A percentile compares a stretch with the other conserved stretches of the same genome.
Evolutionary conservation across 495 filamentous ascomycete species (phyloP).

Genomic region (Chlorociboria aeruginascens): DNA sequence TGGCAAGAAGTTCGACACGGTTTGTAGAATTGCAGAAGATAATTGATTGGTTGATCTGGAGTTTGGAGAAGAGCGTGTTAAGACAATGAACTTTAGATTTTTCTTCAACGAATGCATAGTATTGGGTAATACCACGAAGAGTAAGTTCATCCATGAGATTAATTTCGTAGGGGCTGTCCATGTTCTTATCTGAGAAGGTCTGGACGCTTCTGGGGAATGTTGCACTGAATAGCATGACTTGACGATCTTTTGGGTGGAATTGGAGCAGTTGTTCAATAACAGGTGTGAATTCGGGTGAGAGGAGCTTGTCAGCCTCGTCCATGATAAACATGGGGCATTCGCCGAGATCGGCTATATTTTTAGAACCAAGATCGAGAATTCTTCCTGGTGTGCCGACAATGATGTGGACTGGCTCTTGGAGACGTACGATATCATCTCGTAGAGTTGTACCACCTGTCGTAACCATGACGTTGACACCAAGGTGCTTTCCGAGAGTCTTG

Average conservation of each 20-base stretch:
- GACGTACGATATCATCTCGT: slow-evolving; percentile 91
- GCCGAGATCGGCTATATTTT: slow-evolving; percentile 90
- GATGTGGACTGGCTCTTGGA: slow-evolving; percentile 91
- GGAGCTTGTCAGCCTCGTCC: slow-evolving; percentile 96
- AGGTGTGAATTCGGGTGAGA: slow-evolving; percentile 92
- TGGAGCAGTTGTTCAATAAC: slow-evolving; percentile 90
- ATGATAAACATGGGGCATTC: slow-evolving; percentile 96
- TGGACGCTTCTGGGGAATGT: slow-evolving; percentile 96
- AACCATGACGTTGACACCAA: slow-evolving; percentile 97
- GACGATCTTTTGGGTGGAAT: slow-evolving; percentile 90
- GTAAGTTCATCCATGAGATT: slow-evolving; percentile 99
- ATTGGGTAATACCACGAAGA: slow-evolving; percentile 94
- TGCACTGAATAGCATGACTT: slow-evolving; percentile 98
- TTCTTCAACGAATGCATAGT: slow-evolving; percentile 98
- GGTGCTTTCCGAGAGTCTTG: slow-evolving; percentile 93
- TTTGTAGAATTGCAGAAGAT: slow-evolving; percentile 99
- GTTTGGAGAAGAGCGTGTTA: slow-evolving; percentile 96
- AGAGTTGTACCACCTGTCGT: slow-evolving; percentile 91
- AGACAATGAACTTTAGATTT: slow-evolving; percentile 99
- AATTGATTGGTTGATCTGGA: slow-evolving; percentile 99
- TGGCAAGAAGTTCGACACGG: slow-evolving; percentile 90
- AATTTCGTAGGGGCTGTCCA: slow-evolving; percentile 92
- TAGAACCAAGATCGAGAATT: slow-evolving; percentile 89
- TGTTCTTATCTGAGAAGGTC: slow-evolving; percentile 95
- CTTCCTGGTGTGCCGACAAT: slow-evolving; percentile 94